A percentile compares a stretch with the other conserved stretches of the same genome.
Conservation (phyloP, 306 rosid genomes). For the Cucurbita ficifolia region DNA sequence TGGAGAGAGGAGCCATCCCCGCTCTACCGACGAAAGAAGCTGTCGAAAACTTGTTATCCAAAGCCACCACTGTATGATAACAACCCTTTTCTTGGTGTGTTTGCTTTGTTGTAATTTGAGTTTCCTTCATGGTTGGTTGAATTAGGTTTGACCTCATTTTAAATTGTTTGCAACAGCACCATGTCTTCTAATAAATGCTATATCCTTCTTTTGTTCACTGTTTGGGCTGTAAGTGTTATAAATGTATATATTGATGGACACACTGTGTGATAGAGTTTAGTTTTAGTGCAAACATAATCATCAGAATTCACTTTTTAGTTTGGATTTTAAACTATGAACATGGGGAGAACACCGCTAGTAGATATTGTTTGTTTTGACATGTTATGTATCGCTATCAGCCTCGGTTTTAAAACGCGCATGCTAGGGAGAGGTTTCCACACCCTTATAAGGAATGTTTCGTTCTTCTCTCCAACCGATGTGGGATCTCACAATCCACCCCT, state of each 20-base stretch:
- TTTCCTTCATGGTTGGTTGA: not conserved
- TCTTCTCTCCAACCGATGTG: too few species aligned
- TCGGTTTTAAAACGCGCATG: too few species aligned
- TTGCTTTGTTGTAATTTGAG: slow-evolving; percentile 4
- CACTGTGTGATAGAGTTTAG: not conserved
- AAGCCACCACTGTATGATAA: slow-evolving; percentile 11
- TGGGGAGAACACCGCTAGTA: too few species aligned
- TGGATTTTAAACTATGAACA: too few species aligned
- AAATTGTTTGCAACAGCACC: not conserved
- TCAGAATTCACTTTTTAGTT: not conserved
- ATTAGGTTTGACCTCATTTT: not conserved
- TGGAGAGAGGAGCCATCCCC: slow-evolving; percentile 82
- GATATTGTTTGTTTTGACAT: too few species aligned
- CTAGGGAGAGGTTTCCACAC: too few species aligned
- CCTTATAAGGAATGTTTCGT: too few species aligned
- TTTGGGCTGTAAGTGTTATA: slow-evolving; percentile 7
- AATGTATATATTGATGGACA: slow-evolving; percentile 1
- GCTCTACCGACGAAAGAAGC: slow-evolving; percentile 62
- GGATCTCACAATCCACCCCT: too few species aligned
- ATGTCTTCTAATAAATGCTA: not conserved
- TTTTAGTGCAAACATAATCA: not conserved
- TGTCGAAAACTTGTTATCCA: slow-evolving; percentile 33
- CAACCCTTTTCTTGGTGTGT: not conserved
- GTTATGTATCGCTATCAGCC: too few species aligned
- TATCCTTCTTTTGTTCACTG: not conserved